These are phyloP conservation scores for Calonectria naviculata DNA, from an alignment of 2,329 filamentous ascomycete genomes.

Conservation along the genomic window DNA sequence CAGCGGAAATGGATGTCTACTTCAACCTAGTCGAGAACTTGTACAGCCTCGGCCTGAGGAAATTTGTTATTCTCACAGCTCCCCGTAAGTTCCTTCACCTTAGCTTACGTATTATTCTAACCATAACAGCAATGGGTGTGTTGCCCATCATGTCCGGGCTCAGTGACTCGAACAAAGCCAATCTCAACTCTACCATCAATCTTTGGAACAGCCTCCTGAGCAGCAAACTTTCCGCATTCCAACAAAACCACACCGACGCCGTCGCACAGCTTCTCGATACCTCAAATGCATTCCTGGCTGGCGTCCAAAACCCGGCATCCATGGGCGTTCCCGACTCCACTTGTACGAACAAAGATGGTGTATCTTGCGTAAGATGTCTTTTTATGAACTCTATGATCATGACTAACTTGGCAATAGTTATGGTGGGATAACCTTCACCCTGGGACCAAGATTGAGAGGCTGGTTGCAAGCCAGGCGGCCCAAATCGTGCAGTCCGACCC, in stretches of 20 bases:
- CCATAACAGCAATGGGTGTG: background rate
- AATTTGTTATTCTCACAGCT: background rate
- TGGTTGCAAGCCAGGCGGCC: background rate
- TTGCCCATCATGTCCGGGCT: background rate
- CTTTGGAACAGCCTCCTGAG: slow-evolving; percentile 1
- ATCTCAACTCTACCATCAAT: background rate
- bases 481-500: background rate
- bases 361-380: background rate
- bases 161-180: background rate
- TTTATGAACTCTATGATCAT: too few relatives aligned
- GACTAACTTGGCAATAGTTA: background rate
- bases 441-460: slow-evolving; percentile 3
- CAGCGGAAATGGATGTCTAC: background rate
- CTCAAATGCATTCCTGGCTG: background rate
- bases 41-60: background rate
- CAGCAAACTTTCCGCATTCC: background rate
- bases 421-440: slow-evolving; percentile 11
- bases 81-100: background rate
- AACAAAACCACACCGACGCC: background rate
- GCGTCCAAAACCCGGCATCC: background rate
- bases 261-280: slow-evolving; percentile 1
- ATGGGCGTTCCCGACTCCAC: background rate
- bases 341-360: background rate
- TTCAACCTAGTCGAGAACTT: background rate
- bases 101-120: too few relatives aligned